phyloP scores from a whole-genome alignment of 169 alveolate genomes.

The Eimeria nieschulzi region DNA sequence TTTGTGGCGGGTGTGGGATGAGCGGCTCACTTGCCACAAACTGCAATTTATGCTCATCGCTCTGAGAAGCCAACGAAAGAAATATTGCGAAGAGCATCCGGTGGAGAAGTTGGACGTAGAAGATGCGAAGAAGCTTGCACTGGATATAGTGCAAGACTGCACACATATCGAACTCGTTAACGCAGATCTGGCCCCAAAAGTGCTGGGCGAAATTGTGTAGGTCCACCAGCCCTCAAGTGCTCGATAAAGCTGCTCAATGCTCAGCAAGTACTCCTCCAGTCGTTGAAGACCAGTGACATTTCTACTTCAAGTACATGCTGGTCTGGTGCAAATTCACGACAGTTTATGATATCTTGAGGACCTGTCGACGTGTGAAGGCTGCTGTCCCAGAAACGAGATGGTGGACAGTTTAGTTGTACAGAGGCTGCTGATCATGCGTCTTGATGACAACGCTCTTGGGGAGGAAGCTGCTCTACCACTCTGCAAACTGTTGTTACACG shows the following conservation, averaged over 20 bases:
- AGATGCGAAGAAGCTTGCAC: neutral
- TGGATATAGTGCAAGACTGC: neutral
- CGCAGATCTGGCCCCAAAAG: conserved; percentile 12
- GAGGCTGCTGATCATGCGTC: neutral
- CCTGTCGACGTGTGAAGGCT: neutral
- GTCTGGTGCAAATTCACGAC: too few species aligned
- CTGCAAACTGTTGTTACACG: conserved; percentile 5
- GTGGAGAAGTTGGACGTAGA: neutral
- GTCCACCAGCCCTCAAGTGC: neutral
- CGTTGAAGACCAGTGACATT: too few species aligned
- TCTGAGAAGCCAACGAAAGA: too few species aligned
- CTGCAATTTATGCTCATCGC: too few species aligned
- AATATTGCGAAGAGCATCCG: too few species aligned
- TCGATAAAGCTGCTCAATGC: too few species aligned
- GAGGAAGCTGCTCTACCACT: conserved; percentile 11
- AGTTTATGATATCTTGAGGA: too few species aligned
- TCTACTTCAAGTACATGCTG: too few species aligned
- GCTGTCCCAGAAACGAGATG: conserved; percentile 7
- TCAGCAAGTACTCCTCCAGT: too few species aligned
- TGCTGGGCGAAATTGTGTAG: conserved; percentile 8
- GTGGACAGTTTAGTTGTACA: neutral
- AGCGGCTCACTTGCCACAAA: too few species aligned
- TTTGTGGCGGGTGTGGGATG: too few species aligned
- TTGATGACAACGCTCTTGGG: conserved; percentile 38
- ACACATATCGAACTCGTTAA: neutral